Evolutionary conservation across 75 land plant species (phyloP).

Genomic region (Picea glauca): DNA sequence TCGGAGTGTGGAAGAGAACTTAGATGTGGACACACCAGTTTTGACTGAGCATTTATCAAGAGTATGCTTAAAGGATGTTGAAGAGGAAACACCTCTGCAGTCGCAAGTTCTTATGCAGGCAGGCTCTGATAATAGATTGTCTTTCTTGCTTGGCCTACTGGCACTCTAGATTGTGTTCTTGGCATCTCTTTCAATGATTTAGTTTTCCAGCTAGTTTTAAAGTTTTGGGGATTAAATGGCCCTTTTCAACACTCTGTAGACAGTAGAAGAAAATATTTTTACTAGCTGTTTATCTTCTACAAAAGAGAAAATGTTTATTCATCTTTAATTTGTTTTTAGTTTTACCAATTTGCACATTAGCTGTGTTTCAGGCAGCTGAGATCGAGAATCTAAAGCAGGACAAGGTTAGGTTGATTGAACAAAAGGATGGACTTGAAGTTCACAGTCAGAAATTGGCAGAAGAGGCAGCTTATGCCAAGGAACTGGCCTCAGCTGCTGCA

Average conservation of each 20-base stretch:
- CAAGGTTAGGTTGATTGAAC: conserved; percentile 54
- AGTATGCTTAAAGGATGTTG: conserved; percentile 6
- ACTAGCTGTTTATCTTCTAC: conserved; percentile 25
- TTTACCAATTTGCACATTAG: background rate
- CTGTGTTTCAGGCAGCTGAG: conserved; percentile 45
- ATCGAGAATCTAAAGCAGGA: conserved; percentile 65
- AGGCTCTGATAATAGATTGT: background rate
- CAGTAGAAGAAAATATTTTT: conserved; percentile 35
- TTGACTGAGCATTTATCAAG: background rate
- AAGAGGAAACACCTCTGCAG: conserved; percentile 19
- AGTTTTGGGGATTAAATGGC: background rate
- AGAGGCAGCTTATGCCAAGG: conserved; percentile 95
- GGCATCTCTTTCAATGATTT: background rate
- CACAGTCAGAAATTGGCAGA: conserved; percentile 81
- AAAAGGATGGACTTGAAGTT: conserved; percentile 55
- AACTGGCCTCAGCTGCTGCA: conserved; percentile 96
- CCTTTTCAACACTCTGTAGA: background rate
- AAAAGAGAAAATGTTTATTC: conserved; percentile 3
- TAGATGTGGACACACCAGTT: background rate
- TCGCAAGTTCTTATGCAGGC: conserved; percentile 72
- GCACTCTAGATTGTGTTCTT: background rate
- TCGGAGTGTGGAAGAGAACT: conserved; percentile 26
- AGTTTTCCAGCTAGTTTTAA: background rate
- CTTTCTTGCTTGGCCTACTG: background rate
- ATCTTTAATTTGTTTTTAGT: background rate